Evolutionary conservation across 139 green algal species (phyloP), one percentile per base, ranked within the genome.

Genomic region (Coccomyxa sp.): DNA sequence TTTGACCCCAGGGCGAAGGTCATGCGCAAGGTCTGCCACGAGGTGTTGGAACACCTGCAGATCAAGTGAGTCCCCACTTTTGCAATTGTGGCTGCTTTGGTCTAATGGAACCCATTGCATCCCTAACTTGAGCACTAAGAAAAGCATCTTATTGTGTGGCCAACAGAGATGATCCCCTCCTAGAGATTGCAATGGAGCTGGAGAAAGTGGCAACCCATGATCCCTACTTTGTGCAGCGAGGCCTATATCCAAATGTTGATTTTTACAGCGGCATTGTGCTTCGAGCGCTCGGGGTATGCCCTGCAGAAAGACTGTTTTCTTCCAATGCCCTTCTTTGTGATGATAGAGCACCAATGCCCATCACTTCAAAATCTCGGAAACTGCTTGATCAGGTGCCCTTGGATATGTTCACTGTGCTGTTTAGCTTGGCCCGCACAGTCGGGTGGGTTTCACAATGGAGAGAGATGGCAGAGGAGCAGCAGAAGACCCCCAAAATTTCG

Each of bases 231-330:
- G 77, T 91, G 16, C 85, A 91, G 85, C 77, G 86, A 18, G 79
- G 82, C 21, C 87, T 96, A 28, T 96, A 95, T 83, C 93, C 93
- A 32, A 96, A 96, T 88, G 88, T 96, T 0, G 92, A 96, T 82
- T 95, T 96, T 82, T 96, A 94, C 85, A 93, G 88, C 0, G 93
- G 93, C 74, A 95, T 96, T 77, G 85, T 91, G 28, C 86, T 95
- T 67, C 84, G 91, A 27, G 93, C 92, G 30, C 84, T 96, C 77
- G 93, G 91, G 76, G 92, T 96, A 67, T 27, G 66, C 66, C 21
- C 66, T 74, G 66, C 66, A 10, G 21, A 74, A 23, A 7, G 21
- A 3, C 17, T 27, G 23, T 27, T 30, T 74, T 30, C 21, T 74
- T 74, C 9, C 21, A 74, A 74, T 3, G 66, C 66, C 66, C 21